Percentiles rank a stretch among this genome's conserved stretches.
These are phyloP conservation scores for Daldinia loculata DNA, from an alignment of 495 filamentous ascomycete genomes.

Conservation along the genomic window DNA sequence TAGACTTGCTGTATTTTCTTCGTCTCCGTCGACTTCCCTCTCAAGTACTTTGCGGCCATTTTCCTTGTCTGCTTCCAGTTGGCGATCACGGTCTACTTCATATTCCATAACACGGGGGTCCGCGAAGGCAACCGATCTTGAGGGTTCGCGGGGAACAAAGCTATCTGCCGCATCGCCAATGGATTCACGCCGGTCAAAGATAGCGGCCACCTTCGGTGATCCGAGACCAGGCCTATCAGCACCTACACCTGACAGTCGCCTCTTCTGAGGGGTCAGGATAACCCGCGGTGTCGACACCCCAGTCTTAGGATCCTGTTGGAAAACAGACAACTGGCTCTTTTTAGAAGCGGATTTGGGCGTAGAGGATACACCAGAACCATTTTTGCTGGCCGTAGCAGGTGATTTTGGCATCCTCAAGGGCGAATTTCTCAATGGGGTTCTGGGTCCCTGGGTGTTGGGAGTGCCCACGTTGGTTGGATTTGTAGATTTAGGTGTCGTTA, in stretches of 20 bases:
- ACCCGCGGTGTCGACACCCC: slow-evolving; percentile 70
- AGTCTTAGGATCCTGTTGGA: slow-evolving; percentile 64
- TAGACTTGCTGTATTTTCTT: slow-evolving; percentile 68
- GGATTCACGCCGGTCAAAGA: slow-evolving; percentile 76
- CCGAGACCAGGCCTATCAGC: slow-evolving; percentile 79
- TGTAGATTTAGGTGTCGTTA: slow-evolving; percentile 55
- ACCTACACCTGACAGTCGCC: slow-evolving; percentile 75
- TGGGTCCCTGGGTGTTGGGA: slow-evolving; percentile 61
- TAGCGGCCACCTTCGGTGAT: slow-evolving; percentile 76
- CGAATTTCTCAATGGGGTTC: slow-evolving; percentile 62
- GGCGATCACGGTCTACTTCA: slow-evolving; percentile 74
- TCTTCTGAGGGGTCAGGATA: slow-evolving; percentile 68
- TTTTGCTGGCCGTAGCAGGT: slow-evolving; percentile 39
- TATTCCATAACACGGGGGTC: slow-evolving; percentile 71
- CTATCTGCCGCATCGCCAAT: slow-evolving; percentile 70
- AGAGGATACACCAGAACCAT: background rate
- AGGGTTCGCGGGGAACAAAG: slow-evolving; percentile 62
- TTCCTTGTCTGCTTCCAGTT: slow-evolving; percentile 69
- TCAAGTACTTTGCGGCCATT: slow-evolving; percentile 65
- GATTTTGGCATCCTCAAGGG: slow-evolving; percentile 47
- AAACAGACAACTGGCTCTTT: slow-evolving; percentile 55
- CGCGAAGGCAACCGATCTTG: slow-evolving; percentile 66
- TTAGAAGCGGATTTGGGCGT: slow-evolving; percentile 38
- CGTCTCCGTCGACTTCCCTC: slow-evolving; percentile 58
- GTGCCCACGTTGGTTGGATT: slow-evolving; percentile 62